Evolutionary conservation across 1,284 basidiomycete genomes (phyloP).

Genomic region (Apiotrichum siamense): DNA sequence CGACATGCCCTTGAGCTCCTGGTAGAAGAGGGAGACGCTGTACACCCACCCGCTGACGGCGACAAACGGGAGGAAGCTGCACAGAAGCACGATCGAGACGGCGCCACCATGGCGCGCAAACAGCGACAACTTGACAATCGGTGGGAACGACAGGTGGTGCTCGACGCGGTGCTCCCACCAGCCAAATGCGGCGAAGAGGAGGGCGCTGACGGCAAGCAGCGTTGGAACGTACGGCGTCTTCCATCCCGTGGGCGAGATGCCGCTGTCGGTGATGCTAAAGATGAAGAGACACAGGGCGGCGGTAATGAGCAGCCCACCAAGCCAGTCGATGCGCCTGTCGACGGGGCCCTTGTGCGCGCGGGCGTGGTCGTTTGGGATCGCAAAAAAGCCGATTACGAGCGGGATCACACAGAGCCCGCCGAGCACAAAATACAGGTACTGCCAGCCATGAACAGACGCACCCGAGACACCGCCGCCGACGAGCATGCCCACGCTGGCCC

Average conservation of each 20-base stretch:
- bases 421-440: conserved; percentile 37
- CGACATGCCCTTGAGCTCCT: conserved; percentile 18
- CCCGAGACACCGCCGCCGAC: conserved; percentile 25
- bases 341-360: not conserved
- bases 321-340: conserved; percentile 29
- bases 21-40: conserved; percentile 25
- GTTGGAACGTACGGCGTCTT: conserved; percentile 28
- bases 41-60: conserved; percentile 24
- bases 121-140: conserved; percentile 28
- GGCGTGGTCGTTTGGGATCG: conserved; percentile 32
- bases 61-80: conserved; percentile 26
- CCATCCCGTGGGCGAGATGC: conserved; percentile 25
- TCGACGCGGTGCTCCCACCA: conserved; percentile 31
- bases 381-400: conserved; percentile 25
- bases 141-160: conserved; percentile 17
- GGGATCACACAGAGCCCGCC: conserved; percentile 30
- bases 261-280: conserved; percentile 28
- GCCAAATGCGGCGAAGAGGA: conserved; percentile 32
- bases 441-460: conserved; percentile 18
- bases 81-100: conserved; percentile 21
- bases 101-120: conserved; percentile 21
- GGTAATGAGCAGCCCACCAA: conserved; percentile 31
- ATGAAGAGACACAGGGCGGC: conserved; percentile 28
- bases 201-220: conserved; percentile 27
- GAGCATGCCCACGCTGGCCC: conserved; percentile 23